Conservation (phyloP, 768 basidiomycete species). For the Ramaria sp. region DNA sequence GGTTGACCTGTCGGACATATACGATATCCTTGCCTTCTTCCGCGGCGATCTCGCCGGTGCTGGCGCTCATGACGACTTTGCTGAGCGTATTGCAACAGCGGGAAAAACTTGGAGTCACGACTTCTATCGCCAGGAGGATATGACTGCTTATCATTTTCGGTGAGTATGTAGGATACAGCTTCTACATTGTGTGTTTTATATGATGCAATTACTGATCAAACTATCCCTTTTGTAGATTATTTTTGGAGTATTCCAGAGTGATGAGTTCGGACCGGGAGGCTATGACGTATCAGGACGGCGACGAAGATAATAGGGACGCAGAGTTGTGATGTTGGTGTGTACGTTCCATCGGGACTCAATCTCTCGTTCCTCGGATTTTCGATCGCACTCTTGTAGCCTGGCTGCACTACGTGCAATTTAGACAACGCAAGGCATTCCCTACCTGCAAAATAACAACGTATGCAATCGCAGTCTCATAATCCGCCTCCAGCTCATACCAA, state of each 20-base stretch:
- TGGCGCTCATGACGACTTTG: slow-evolving; percentile 47
- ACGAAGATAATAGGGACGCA: background rate
- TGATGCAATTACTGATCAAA: background rate
- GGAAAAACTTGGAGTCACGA: slow-evolving; percentile 46
- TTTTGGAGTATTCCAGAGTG: slow-evolving; percentile 44
- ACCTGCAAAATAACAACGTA: too few relatives aligned
- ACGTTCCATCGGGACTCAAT: too few relatives aligned
- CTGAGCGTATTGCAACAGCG: slow-evolving; percentile 40
- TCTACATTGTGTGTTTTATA: too few relatives aligned
- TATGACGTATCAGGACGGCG: slow-evolving; percentile 19
- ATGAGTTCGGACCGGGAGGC: slow-evolving; percentile 34
- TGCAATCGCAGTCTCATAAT: too few relatives aligned
- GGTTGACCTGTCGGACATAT: slow-evolving; percentile 53
- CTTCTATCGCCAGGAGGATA: slow-evolving; percentile 53
- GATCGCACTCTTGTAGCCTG: too few relatives aligned
- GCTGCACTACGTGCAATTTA: too few relatives aligned
- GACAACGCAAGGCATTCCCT: too few relatives aligned
- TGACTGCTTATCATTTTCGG: slow-evolving; percentile 51
- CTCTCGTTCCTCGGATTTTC: too few relatives aligned
- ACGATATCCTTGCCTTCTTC: slow-evolving; percentile 68
- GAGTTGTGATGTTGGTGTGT: background rate
- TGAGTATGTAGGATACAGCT: slow-evolving; percentile 19
- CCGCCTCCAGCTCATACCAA: too few relatives aligned
- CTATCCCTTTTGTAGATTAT: slow-evolving; percentile 25
- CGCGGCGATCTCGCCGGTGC: slow-evolving; percentile 48